Conservation (phyloP, 352 stramenopile species). For the Phytophthora tubulina region DNA sequence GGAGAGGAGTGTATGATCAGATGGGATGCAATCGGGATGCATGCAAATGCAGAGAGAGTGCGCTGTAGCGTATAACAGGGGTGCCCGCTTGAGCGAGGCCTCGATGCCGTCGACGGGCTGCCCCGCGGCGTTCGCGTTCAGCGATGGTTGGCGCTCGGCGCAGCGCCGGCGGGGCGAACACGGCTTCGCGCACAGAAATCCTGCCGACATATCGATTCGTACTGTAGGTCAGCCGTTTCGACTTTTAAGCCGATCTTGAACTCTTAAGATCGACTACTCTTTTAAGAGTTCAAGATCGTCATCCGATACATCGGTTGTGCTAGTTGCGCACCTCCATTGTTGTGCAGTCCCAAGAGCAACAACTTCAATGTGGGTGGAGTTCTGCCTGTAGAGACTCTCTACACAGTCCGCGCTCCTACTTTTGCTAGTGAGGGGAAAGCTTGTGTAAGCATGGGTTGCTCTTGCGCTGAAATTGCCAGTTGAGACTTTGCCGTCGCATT, state of each 20-base stretch:
- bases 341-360: not conserved
- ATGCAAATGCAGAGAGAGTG: slow-evolving; percentile 36
- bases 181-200: slow-evolving; percentile 33
- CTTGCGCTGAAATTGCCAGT: too few relatives aligned
- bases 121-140: slow-evolving; percentile 5
- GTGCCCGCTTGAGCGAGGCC: slow-evolving; percentile 17
- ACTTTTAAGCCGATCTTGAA: too few relatives aligned
- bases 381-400: not conserved
- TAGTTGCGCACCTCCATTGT: slow-evolving; percentile 8
- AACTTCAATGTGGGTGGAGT: slow-evolving; percentile 12
- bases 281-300: too few relatives aligned
- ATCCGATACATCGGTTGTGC: slow-evolving; percentile 6
- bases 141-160: slow-evolving; percentile 16
- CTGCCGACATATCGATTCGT: slow-evolving; percentile 10
- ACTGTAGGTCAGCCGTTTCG: slow-evolving; percentile 17
- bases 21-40: slow-evolving; percentile 28
- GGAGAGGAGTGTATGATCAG: slow-evolving; percentile 10
- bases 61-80: slow-evolving; percentile 18
- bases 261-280: too few relatives aligned
- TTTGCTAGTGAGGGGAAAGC: not conserved
- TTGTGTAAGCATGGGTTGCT: not conserved
- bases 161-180: slow-evolving; percentile 14
- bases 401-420: not conserved
- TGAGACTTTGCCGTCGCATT: too few relatives aligned
- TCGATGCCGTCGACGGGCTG: not conserved